phyloP scores from a whole-genome alignment of 1,139 yeast species.

The Keqinozyma sinolaborantium region DNA sequence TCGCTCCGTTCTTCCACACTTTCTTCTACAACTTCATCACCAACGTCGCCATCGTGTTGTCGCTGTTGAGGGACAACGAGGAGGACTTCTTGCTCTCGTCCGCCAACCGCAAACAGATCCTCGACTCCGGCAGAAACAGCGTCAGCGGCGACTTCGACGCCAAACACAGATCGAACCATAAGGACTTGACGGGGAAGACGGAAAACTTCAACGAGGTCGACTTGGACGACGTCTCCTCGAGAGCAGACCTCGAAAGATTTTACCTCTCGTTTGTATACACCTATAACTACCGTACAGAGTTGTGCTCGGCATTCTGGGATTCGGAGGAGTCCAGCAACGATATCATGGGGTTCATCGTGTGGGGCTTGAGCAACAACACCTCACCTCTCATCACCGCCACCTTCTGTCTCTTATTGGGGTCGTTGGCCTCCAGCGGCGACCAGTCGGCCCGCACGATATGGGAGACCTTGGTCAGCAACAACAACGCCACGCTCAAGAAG shows the following conservation, averaged over 20 bases:
- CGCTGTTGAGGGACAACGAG: constrained; percentile 78
- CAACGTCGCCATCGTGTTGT: constrained; percentile 74
- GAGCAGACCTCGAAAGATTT: constrained; percentile 85
- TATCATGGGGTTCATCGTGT: constrained; percentile 69
- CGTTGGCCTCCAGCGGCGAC: constrained; percentile 61
- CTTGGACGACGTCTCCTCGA: constrained; percentile 57
- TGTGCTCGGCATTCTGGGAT: constrained; percentile 67
- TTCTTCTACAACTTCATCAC: constrained; percentile 63
- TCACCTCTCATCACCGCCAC: constrained; percentile 83
- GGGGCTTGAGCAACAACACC: constrained; percentile 82
- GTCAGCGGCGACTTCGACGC: constrained; percentile 4
- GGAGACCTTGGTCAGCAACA: constrained; percentile 36
- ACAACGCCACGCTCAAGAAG: constrained; percentile 25
- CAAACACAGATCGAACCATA: constrained; percentile 3
- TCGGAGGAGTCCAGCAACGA: constrained; percentile 47
- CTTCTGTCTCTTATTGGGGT: constrained; percentile 73
- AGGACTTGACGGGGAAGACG: constrained; percentile 5
- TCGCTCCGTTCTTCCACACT: constrained; percentile 44
- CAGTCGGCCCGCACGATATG: constrained; percentile 40
- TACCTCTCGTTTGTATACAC: constrained; percentile 74
- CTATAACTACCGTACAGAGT: constrained; percentile 57
- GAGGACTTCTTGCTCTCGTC: constrained; percentile 73
- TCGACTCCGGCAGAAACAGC: constrained; percentile 4
- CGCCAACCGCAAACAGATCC: constrained; percentile 27
- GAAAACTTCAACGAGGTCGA: constrained; percentile 21